Conservation (phyloP, 495 filamentous ascomycete species). For the Lepidopterella palustris region DNA sequence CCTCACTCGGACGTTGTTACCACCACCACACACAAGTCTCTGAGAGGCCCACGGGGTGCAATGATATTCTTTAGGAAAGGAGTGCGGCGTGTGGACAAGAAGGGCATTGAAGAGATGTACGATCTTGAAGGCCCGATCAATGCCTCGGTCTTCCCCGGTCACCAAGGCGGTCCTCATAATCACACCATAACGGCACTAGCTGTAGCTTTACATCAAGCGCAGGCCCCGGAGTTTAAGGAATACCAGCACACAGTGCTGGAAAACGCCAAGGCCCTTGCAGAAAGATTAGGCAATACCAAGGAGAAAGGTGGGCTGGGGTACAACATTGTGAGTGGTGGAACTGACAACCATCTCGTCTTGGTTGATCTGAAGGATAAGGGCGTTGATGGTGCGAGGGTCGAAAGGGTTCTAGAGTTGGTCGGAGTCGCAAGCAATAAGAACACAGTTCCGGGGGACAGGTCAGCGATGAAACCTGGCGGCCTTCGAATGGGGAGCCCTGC, state of each 20-base stretch:
- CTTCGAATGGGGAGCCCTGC: conserved; percentile 94
- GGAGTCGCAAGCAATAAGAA: conserved; percentile 99
- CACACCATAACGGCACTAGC: conserved; percentile 99
- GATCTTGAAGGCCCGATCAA: conserved; percentile 96
- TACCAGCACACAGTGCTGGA: conserved; percentile 91
- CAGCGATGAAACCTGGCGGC: conserved; percentile 87
- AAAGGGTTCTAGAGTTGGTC: conserved; percentile 93
- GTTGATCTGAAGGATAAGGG: conserved; percentile 72
- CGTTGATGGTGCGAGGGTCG: conserved; percentile 91
- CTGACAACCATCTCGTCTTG: conserved; percentile 98
- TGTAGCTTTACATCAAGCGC: conserved; percentile 93
- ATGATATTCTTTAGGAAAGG: conserved; percentile 99
- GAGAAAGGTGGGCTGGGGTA: conserved; percentile 56
- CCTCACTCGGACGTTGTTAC: conserved; percentile 93
- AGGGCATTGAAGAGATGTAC: conserved; percentile 87
- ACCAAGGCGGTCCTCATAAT: conserved; percentile 99
- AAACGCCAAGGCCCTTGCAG: conserved; percentile 87
- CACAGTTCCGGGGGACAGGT: conserved; percentile 95
- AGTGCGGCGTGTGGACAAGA: conserved; percentile 78
- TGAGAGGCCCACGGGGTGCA: conserved; percentile 94
- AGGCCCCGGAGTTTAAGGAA: conserved; percentile 85
- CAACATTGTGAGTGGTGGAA: conserved; percentile 92
- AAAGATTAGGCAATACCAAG: conserved; percentile 57
- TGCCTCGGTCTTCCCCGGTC: conserved; percentile 98
- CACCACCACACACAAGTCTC: conserved; percentile 98